Conservation (phyloP, 2,329 filamentous ascomycete genomes). For the Pseudocercospora ulei region DNA sequence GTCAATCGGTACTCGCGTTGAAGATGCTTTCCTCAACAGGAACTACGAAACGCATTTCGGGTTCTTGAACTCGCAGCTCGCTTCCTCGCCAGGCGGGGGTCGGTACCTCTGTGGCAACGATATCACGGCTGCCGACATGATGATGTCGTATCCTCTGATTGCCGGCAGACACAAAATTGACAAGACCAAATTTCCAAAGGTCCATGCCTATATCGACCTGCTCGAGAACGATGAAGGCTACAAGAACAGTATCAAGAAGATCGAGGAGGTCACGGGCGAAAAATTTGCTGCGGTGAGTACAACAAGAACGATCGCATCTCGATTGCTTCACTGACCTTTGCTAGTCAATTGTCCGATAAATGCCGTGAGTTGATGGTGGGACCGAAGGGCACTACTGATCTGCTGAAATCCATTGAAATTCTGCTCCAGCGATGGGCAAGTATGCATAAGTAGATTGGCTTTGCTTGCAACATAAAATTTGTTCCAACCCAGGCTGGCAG, state of each 20-base stretch:
- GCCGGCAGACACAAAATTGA: slow-evolving; percentile 37
- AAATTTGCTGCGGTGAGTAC: slow-evolving; percentile 15
- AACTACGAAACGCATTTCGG: slow-evolving; percentile 43
- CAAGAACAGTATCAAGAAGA: slow-evolving; percentile 43
- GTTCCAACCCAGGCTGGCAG: too few species aligned
- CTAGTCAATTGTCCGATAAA: too few species aligned
- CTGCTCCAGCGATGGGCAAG: too few species aligned
- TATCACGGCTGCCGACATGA: slow-evolving; percentile 46
- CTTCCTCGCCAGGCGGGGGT: slow-evolving; percentile 41
- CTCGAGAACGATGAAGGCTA: slow-evolving; percentile 42
- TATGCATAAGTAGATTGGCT: too few species aligned
- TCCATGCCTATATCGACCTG: slow-evolving; percentile 41
- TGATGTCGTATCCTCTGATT: slow-evolving; percentile 46
- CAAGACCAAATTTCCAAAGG: slow-evolving; percentile 40
- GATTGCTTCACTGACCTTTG: neutral
- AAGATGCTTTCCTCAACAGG: slow-evolving; percentile 39
- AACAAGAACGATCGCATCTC: neutral
- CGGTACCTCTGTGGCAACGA: slow-evolving; percentile 44
- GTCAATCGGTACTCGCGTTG: slow-evolving; percentile 45
- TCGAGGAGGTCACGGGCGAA: slow-evolving; percentile 39
- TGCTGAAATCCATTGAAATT: too few species aligned
- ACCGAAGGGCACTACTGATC: too few species aligned
- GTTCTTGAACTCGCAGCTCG: slow-evolving; percentile 46
- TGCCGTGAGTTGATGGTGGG: too few species aligned
- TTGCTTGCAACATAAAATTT: too few species aligned